Evolutionary conservation across 805 yeast genomes (phyloP), one percentile per base, ranked within the genome.

Genomic region (Trichomonascus vanleenenianus): DNA sequence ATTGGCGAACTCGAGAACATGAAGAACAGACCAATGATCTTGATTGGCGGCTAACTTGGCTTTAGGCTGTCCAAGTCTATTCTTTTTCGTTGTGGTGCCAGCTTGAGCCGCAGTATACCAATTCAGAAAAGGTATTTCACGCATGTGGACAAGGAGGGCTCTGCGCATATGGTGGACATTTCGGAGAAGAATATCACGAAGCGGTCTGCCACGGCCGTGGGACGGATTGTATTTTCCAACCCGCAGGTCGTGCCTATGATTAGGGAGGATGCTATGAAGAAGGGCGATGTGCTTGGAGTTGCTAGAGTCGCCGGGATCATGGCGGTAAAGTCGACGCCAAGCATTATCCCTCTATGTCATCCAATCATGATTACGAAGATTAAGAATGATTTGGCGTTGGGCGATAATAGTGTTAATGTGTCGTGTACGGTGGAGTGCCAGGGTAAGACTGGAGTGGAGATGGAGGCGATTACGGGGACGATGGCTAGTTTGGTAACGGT

Each of bases 361-460:
- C 75, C 77, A 3, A 50, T 75, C 6, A 48, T 57, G 8, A 54
- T 74, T 15, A 68, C 76, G 2, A 71, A 70, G 47, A 65, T 73
- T 14, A 55, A 59, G 12, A 62, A 70, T 30, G 56, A 60, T 6
- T 50, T 74, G 14, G 46, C 52, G 2, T 46, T 67, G 1, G 49
- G 55, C 3, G 53, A 50, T 1, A 54, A 52, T 15, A 42, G 49
- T 3, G 58, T 73, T 5, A 50, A 52, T 30, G 70, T 67, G 3
- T 51, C 47, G 10, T 65, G 74, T 46, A 58, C 59, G 0, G 79
- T 72, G 2, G 65, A 67, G 39, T 73, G 78, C 50, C 62, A 61
- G 4, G 78, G 78, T 3, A 67, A 71, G 42, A 75, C 81, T 0
- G 81, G 80, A 0, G 79, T 75, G 3, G 81, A 75, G 52, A 75